These are phyloP conservation scores for Discostella pseudostelligera DNA, from an alignment of 108 stramenopile genomes.

Conservation along the genomic window DNA sequence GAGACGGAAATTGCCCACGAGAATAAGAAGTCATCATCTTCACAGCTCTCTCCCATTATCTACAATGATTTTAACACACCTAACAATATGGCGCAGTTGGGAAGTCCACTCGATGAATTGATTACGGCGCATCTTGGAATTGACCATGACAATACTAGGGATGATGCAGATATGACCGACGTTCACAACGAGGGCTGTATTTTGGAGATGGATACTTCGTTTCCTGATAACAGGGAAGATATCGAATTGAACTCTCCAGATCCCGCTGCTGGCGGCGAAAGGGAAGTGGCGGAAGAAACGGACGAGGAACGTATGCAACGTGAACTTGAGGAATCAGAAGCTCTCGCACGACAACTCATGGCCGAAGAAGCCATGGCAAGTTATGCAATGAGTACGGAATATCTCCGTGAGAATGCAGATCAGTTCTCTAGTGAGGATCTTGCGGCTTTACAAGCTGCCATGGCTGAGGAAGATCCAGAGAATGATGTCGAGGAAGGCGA, in stretches of 20 bases:
- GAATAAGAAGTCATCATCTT: too few relatives aligned
- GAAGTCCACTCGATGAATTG: background rate
- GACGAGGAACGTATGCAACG: constrained; percentile 57
- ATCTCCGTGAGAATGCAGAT: constrained; percentile 60
- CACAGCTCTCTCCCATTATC: constrained; percentile 1
- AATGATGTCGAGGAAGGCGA: constrained; percentile 25
- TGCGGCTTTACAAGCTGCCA: constrained; percentile 70
- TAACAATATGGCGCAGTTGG: background rate
- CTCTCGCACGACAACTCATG: constrained; percentile 83
- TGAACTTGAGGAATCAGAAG: constrained; percentile 79
- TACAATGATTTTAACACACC: constrained; percentile 1
- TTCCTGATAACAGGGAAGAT: constrained; percentile 18
- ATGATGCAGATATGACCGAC: background rate
- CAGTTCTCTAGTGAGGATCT: constrained; percentile 79
- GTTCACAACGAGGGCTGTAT: background rate
- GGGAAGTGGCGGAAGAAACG: constrained; percentile 25
- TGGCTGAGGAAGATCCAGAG: constrained; percentile 71
- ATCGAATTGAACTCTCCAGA: constrained; percentile 9
- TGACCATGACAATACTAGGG: too few relatives aligned
- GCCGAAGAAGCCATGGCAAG: constrained; percentile 88
- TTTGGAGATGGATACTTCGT: constrained; percentile 6
- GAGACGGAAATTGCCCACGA: too few relatives aligned
- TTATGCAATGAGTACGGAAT: constrained; percentile 57
- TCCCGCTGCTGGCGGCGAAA: background rate
- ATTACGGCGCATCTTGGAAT: too few relatives aligned